phyloP scores from a whole-genome alignment of 371 early-diverging fungal species.

The Mucor mucedo region DNA sequence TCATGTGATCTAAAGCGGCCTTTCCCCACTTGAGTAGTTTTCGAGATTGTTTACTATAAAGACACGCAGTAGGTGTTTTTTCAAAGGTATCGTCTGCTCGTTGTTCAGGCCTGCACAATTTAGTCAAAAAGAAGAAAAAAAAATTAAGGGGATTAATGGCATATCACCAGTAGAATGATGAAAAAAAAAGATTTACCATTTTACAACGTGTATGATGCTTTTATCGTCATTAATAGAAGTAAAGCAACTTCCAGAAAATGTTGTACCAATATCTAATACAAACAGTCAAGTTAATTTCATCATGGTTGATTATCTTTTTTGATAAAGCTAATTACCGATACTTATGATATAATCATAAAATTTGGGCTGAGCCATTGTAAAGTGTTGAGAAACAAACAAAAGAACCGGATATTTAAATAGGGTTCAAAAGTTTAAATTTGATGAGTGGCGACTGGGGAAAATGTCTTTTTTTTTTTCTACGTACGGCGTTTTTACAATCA shows the following conservation, averaged over 20 bases:
- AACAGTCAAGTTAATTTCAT: neutral
- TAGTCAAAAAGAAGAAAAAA: neutral
- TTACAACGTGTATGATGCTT: conserved; percentile 3
- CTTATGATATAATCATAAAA: conserved; percentile 8
- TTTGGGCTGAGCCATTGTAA: no score
- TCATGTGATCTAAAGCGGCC: conserved; percentile 1
- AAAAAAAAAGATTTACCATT: neutral
- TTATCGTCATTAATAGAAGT: neutral
- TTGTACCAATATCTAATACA: conserved; percentile 13
- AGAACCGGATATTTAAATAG: no score
- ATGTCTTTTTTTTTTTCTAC: no score
- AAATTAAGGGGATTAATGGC: no score
- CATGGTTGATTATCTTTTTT: neutral
- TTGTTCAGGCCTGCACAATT: conserved; percentile 11
- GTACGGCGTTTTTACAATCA: no score
- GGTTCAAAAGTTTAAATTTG: no score
- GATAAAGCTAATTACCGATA: conserved; percentile 2
- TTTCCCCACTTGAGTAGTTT: conserved; percentile 14
- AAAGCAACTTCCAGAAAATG: conserved; percentile 20
- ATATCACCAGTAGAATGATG: neutral
- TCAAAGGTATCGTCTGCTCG: conserved; percentile 1
- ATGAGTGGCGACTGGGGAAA: no score
- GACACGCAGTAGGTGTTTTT: conserved; percentile 17
- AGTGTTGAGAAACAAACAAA: no score
- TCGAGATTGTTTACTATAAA: conserved; percentile 1